Conservation (phyloP, 2,329 filamentous ascomycete genomes). For the Fusarium bulbicola region DNA sequence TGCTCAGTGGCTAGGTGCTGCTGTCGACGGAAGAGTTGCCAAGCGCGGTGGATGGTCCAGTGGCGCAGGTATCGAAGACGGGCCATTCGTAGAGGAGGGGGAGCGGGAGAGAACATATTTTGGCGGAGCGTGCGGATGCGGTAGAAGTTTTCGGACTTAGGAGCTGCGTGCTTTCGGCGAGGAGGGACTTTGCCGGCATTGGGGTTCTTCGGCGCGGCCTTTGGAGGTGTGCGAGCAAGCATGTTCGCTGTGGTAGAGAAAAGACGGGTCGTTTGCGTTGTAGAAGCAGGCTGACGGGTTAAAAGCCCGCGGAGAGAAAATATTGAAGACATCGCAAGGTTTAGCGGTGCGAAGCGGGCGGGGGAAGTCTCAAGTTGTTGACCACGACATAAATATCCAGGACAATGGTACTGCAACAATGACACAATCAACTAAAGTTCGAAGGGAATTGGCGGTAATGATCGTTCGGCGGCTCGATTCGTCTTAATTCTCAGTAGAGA, state of each 20-base stretch:
- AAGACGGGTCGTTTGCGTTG: constrained; percentile 34
- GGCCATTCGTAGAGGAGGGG: constrained; percentile 83
- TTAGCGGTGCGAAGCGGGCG: background rate
- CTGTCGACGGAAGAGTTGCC: constrained; percentile 81
- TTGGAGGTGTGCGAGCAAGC: constrained; percentile 45
- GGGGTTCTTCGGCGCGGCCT: constrained; percentile 38
- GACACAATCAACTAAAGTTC: background rate
- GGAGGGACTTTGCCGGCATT: constrained; percentile 36
- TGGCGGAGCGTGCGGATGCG: constrained; percentile 56
- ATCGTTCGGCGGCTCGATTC: background rate
- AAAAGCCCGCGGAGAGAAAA: constrained; percentile 46
- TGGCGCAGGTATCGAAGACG: constrained; percentile 89
- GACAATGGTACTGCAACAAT: background rate
- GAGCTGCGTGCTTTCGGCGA: constrained; percentile 41
- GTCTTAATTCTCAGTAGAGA: background rate
- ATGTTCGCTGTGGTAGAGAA: constrained; percentile 47
- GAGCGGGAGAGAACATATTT: constrained; percentile 61
- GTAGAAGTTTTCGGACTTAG: constrained; percentile 51
- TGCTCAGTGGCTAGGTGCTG: constrained; percentile 70
- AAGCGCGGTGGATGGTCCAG: constrained; percentile 99
- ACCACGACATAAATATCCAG: background rate
- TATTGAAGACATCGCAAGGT: constrained; percentile 42
- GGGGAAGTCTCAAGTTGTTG: background rate
- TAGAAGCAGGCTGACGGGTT: constrained; percentile 29
- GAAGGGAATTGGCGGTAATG: background rate